phyloP scores from a whole-genome alignment of 2,329 filamentous ascomycete genomes.

The Pseudogymnoascus sp. region DNA sequence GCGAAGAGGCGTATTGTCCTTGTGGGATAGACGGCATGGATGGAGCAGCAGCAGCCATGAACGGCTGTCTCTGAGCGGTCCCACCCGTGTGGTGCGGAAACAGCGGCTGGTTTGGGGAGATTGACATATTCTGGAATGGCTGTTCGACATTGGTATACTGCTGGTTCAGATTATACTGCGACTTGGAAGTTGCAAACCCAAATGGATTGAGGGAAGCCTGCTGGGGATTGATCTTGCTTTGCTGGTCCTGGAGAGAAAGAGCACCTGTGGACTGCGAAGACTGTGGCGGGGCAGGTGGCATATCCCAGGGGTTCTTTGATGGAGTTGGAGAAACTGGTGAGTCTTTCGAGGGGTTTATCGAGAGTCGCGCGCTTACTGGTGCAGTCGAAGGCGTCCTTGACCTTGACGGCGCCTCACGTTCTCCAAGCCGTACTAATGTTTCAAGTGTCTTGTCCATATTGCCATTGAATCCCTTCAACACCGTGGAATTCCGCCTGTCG shows the following conservation, averaged over 20 bases:
- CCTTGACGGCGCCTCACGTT: conserved; percentile 42
- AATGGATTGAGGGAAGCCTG: conserved; percentile 44
- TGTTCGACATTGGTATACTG: conserved; percentile 38
- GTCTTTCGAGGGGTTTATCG: conserved; percentile 22
- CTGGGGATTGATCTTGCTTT: conserved; percentile 27
- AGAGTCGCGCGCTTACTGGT: conserved; percentile 22
- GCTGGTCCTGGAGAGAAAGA: conserved; percentile 48
- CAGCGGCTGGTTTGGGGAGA: conserved; percentile 50
- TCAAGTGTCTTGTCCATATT: conserved; percentile 83
- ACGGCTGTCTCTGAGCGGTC: conserved; percentile 30
- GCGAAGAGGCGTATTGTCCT: conserved; percentile 22
- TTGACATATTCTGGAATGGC: conserved; percentile 66
- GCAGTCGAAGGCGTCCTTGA: conserved; percentile 45
- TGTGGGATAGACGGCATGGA: conserved; percentile 26
- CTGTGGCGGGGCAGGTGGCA: conserved; percentile 45
- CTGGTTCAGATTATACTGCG: conserved; percentile 33
- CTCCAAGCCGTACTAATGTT: conserved; percentile 72
- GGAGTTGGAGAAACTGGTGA: conserved; percentile 17
- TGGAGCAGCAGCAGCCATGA: conserved; percentile 28
- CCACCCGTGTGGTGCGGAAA: conserved; percentile 72
- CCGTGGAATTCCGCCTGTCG: conserved; percentile 67
- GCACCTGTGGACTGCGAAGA: conserved; percentile 58
- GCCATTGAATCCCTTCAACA: conserved; percentile 75
- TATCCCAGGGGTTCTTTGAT: conserved; percentile 61
- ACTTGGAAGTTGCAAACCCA: conserved; percentile 36